Evolutionary conservation across 352 stramenopile genomes (phyloP).

Genomic region (Pythium oligandrum): DNA sequence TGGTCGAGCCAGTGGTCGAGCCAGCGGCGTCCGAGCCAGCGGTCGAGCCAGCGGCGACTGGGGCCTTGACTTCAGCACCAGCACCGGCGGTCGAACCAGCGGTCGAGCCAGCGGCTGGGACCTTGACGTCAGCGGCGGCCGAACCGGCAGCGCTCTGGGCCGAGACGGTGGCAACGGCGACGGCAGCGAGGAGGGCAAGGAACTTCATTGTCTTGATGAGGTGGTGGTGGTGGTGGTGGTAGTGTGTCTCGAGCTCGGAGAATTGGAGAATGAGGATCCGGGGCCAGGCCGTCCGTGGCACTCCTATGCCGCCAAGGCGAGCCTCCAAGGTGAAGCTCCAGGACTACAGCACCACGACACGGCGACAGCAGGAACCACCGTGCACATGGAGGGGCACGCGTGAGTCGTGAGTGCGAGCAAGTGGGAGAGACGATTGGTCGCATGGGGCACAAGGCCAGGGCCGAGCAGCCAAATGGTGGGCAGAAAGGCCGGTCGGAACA

Average conservation of each 20-base stretch:
- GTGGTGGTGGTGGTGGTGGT: background rate
- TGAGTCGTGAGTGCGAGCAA: no score
- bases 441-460: no score
- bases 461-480: no score
- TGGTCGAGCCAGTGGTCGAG: background rate
- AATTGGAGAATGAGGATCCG: constrained; percentile 11
- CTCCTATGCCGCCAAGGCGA: no score
- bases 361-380: no score
- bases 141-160: background rate
- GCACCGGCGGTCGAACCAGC: no score
- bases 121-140: background rate
- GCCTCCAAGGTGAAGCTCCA: no score
- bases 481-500: no score
- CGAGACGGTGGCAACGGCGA: constrained; percentile 1
- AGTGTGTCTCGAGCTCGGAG: background rate
- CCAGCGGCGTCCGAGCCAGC: background rate
- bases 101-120: background rate
- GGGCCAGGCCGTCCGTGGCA: no score
- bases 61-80: background rate
- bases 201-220: constrained; percentile 3
- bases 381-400: no score
- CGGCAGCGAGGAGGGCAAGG: constrained; percentile 1
- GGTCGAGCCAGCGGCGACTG: background rate
- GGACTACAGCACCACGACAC: no score
- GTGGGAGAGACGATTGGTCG: no score